A percentile compares a stretch with the other conserved stretches of the same genome.
phyloP scores from a whole-genome alignment of 257 asterid species.

The Salvia splendens region DNA sequence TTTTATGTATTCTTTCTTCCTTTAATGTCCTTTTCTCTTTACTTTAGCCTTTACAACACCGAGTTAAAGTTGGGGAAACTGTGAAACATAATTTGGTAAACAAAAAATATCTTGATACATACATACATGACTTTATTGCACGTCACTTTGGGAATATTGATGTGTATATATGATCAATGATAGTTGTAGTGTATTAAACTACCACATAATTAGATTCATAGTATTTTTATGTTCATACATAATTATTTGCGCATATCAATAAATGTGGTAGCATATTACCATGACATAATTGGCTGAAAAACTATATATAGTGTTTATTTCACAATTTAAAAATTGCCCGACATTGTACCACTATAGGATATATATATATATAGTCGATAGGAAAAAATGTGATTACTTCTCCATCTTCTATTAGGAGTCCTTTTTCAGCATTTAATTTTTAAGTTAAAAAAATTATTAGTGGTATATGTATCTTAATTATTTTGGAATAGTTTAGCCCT shows the following conservation, averaged over 20 bases:
- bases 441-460: too few species aligned
- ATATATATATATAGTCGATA: too few species aligned
- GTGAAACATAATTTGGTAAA: neutral
- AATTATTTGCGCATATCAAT: neutral
- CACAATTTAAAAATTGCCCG: too few species aligned
- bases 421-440: too few species aligned
- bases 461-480: too few species aligned
- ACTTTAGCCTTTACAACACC: slow-evolving; percentile 8
- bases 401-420: too few species aligned
- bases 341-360: too few species aligned
- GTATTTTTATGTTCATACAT: neutral
- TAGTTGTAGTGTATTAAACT: neutral
- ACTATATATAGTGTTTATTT: too few species aligned
- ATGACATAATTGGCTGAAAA: too few species aligned
- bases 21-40: slow-evolving; percentile 17
- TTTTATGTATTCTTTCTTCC: slow-evolving; percentile 13
- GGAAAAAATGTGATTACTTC: too few species aligned
- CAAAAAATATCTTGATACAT: neutral
- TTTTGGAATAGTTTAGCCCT: too few species aligned
- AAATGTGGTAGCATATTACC: neutral
- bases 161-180: neutral
- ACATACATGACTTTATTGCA: slow-evolving; percentile 9
- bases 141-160: neutral
- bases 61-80: neutral
- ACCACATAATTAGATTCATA: neutral